These are phyloP conservation scores for Clitocybe nebularis DNA, from an alignment of 1,284 basidiomycete species.

Conservation along the genomic window DNA sequence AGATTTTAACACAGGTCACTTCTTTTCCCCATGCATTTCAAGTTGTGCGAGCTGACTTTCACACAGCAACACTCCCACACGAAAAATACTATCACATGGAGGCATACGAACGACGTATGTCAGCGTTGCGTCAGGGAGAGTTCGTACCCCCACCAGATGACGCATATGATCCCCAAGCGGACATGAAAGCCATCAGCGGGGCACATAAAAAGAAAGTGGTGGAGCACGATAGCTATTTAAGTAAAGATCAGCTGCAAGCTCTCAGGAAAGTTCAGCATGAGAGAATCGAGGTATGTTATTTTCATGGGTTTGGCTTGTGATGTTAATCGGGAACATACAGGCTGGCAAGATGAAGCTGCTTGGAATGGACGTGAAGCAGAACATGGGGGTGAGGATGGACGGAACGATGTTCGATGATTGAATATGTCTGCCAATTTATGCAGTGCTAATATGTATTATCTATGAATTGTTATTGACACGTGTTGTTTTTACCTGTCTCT, in stretches of 20 bases:
- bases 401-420: slow-evolving; percentile 37
- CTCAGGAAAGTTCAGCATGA: slow-evolving; percentile 79
- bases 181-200: slow-evolving; percentile 70
- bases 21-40: neutral
- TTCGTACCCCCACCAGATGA: slow-evolving; percentile 65
- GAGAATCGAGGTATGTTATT: slow-evolving; percentile 58
- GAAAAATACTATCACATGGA: slow-evolving; percentile 91
- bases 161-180: slow-evolving; percentile 74
- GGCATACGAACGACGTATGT: slow-evolving; percentile 77
- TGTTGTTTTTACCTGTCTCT: no score
- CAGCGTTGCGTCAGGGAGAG: slow-evolving; percentile 75
- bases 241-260: slow-evolving; percentile 73
- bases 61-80: slow-evolving; percentile 77
- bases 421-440: slow-evolving; percentile 5
- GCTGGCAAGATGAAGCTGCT: slow-evolving; percentile 78
- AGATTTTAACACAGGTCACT: slow-evolving; percentile 83
- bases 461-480: no score
- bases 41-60: slow-evolving; percentile 5
- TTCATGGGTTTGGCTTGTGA: neutral
- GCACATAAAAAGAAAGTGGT: slow-evolving; percentile 59
- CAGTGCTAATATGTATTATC: no score
- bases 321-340: slow-evolving; percentile 28
- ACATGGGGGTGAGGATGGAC: slow-evolving; percentile 81
- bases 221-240: slow-evolving; percentile 72
- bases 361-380: slow-evolving; percentile 79